Percentiles rank a stretch among this genome's conserved stretches.
phyloP scores from a whole-genome alignment of 2,329 filamentous ascomycete genomes.

The Diaporthe amygdali region DNA sequence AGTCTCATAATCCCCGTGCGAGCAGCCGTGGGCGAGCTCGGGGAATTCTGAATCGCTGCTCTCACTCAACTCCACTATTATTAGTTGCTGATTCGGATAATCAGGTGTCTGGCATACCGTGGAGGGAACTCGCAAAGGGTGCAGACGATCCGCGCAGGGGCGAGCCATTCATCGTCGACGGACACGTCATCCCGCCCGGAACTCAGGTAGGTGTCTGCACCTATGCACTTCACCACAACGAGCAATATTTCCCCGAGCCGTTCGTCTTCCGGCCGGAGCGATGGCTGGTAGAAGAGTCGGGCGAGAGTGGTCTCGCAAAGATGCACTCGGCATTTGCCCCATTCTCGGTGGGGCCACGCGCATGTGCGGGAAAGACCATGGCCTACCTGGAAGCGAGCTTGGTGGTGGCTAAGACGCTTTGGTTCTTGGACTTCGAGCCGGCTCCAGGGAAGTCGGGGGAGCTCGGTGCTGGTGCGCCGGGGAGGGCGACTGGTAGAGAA shows the following conservation, averaged over 20 bases:
- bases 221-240: conserved; percentile 48
- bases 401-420: conserved; percentile 6
- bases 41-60: not conserved
- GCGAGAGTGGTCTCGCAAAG: conserved; percentile 30
- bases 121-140: not conserved
- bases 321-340: conserved; percentile 16
- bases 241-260: conserved; percentile 45
- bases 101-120: not conserved
- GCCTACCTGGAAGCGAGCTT: conserved; percentile 4
- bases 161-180: not conserved
- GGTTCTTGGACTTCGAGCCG: conserved; percentile 6
- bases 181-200: conserved; percentile 7
- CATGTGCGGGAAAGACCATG: conserved; percentile 5
- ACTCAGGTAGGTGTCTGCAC: conserved; percentile 42
- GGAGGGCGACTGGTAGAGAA: not conserved
- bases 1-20: not conserved
- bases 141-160: not conserved
- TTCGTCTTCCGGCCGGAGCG: conserved; percentile 46
- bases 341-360: not conserved
- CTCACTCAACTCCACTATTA: not conserved
- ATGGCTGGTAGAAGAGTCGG: conserved; percentile 39
- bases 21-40: not conserved
- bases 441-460: not conserved
- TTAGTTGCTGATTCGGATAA: not conserved
- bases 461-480: not conserved